These are phyloP conservation scores for Hanseniaspora opuntiae DNA, from an alignment of 805 yeast species.

Conservation along the genomic window DNA sequence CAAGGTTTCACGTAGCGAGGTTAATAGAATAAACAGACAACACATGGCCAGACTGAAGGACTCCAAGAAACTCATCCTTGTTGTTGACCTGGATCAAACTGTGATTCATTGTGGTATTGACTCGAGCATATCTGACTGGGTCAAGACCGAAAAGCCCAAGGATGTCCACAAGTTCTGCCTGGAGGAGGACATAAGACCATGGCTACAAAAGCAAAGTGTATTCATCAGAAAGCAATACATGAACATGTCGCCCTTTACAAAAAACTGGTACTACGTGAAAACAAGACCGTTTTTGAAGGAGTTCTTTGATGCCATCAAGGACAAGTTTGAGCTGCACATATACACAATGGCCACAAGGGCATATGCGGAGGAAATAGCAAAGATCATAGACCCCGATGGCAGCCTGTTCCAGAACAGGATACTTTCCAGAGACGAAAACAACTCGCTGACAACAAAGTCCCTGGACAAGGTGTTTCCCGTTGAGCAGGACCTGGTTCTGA, in stretches of 20 bases:
- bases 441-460: conserved; percentile 78
- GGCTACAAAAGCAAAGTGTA: conserved; percentile 24
- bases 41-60: conserved; percentile 47
- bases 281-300: conserved; percentile 73
- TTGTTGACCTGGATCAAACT: conserved; percentile 93
- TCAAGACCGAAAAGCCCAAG: conserved; percentile 68
- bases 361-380: conserved; percentile 80
- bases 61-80: conserved; percentile 65
- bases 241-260: conserved; percentile 36
- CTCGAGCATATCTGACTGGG: conserved; percentile 87
- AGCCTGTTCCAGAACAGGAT: conserved; percentile 81
- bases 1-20: conserved; percentile 75
- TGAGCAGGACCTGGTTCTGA: conserved; percentile 89
- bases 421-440: conserved; percentile 86
- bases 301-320: conserved; percentile 51
- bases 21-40: conserved; percentile 61
- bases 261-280: conserved; percentile 73
- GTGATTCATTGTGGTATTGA: conserved; percentile 96
- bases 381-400: conserved; percentile 82
- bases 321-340: conserved; percentile 76
- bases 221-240: conserved; percentile 50
- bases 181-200: conserved; percentile 47
- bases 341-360: conserved; percentile 97
- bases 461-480: conserved; percentile 83
- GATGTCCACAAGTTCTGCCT: conserved; percentile 68